Evolutionary conservation across 495 filamentous ascomycete genomes (phyloP).

Genomic region (Hamigera avellanea): DNA sequence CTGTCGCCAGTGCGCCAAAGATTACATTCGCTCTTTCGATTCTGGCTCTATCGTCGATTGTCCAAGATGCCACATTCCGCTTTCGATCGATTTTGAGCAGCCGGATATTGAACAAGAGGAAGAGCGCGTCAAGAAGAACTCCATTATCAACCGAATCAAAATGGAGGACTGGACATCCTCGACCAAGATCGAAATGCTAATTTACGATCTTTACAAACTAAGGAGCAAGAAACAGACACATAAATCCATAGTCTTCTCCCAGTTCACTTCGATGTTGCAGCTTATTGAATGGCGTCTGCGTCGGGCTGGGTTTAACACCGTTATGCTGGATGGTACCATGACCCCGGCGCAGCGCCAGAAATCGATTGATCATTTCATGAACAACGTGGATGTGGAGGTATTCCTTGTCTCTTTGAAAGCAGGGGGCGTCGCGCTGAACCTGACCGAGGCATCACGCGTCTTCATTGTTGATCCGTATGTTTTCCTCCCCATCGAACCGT

Average conservation of each 20-base stretch:
- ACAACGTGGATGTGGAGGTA: slow-evolving; percentile 78
- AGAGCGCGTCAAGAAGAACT: slow-evolving; percentile 72
- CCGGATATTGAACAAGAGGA: slow-evolving; percentile 87
- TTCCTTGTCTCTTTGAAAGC: slow-evolving; percentile 93
- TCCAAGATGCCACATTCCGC: slow-evolving; percentile 79
- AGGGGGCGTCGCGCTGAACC: slow-evolving; percentile 86
- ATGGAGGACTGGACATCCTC: slow-evolving; percentile 97
- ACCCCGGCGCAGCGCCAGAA: slow-evolving; percentile 82
- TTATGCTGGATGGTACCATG: slow-evolving; percentile 96
- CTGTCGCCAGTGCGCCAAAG: slow-evolving; percentile 79
- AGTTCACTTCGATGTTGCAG: slow-evolving; percentile 64
- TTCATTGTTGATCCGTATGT: slow-evolving; percentile 92
- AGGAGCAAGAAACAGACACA: slow-evolving; percentile 81
- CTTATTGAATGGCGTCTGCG: slow-evolving; percentile 90
- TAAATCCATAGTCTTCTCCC: slow-evolving; percentile 73
- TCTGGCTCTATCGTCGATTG: slow-evolving; percentile 59
- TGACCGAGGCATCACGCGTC: slow-evolving; percentile 86
- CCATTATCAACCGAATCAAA: slow-evolving; percentile 93
- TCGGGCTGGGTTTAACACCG: slow-evolving; percentile 89
- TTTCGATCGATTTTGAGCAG: slow-evolving; percentile 86
- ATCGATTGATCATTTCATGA: slow-evolving; percentile 93
- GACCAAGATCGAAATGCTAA: slow-evolving; percentile 92
- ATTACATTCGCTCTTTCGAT: slow-evolving; percentile 66
- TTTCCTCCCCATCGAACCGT: background rate
- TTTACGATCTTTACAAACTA: slow-evolving; percentile 84